Conservation (phyloP, 1,139 yeast genomes). For the Blastobotrys arbuscula region DNA sequence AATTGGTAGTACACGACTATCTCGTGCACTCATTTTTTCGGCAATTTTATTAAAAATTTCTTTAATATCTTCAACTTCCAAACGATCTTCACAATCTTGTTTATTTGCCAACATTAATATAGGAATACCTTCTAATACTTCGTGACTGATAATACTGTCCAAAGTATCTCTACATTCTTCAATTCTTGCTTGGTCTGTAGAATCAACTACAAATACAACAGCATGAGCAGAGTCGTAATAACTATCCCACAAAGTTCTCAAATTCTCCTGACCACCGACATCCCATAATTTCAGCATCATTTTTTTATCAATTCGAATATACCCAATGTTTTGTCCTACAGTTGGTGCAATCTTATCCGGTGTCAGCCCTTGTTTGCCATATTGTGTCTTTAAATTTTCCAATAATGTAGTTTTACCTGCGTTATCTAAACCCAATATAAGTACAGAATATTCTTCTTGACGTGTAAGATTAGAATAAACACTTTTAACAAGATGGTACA, state of each 20-base stretch:
- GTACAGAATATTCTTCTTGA: constrained; percentile 63
- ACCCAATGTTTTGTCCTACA: constrained; percentile 69
- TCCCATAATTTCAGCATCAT: constrained; percentile 84
- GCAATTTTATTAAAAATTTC: constrained; percentile 76
- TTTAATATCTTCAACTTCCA: constrained; percentile 74
- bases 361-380: constrained; percentile 39
- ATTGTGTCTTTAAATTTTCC: constrained; percentile 54
- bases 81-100: constrained; percentile 80
- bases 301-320: constrained; percentile 48
- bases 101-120: constrained; percentile 92
- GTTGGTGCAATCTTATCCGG: constrained; percentile 58
- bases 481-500: constrained; percentile 65
- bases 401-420: constrained; percentile 91
- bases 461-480: constrained; percentile 52
- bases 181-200: constrained; percentile 75
- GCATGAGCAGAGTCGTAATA: constrained; percentile 87
- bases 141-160: constrained; percentile 44
- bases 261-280: constrained; percentile 84
- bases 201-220: constrained; percentile 85
- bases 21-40: constrained; percentile 80
- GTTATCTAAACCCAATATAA: constrained; percentile 86
- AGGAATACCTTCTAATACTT: constrained; percentile 70
- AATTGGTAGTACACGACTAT: constrained; percentile 81
- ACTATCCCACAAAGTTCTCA: constrained; percentile 80
- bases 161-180: constrained; percentile 74